phyloP scores from a whole-genome alignment of 2,329 filamentous ascomycete species.

The Orbilia quercus region DNA sequence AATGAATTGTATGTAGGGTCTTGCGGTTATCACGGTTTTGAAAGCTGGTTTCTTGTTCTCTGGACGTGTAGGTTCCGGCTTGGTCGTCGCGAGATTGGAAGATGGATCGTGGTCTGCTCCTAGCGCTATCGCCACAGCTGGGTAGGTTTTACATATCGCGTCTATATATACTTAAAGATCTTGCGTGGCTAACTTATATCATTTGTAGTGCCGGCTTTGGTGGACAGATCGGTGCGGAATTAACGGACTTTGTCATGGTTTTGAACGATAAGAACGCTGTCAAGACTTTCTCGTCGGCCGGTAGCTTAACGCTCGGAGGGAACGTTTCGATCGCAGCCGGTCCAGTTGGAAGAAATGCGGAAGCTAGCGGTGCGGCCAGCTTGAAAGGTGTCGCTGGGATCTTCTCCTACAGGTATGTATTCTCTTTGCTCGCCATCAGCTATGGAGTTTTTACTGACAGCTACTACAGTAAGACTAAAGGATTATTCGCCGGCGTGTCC shows the following conservation, averaged over 20 bases:
- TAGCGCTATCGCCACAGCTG: slow-evolving; percentile 81
- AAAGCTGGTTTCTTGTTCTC: slow-evolving; percentile 88
- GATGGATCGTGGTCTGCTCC: slow-evolving; percentile 85
- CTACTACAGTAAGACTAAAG: slow-evolving; percentile 84
- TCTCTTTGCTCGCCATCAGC: not conserved
- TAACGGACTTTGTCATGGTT: slow-evolving; percentile 97
- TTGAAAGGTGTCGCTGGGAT: slow-evolving; percentile 88
- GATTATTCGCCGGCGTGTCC: slow-evolving; percentile 93
- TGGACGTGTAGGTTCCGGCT: slow-evolving; percentile 81
- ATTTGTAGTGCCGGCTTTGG: slow-evolving; percentile 76
- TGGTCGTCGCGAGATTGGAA: slow-evolving; percentile 81
- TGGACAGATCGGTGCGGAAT: slow-evolving; percentile 85
- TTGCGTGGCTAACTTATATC: slow-evolving; percentile 7
- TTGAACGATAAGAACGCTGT: slow-evolving; percentile 91
- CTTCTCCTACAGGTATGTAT: slow-evolving; percentile 77
- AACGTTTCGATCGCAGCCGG: slow-evolving; percentile 97
- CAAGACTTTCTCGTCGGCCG: slow-evolving; percentile 91
- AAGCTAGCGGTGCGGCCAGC: slow-evolving; percentile 93
- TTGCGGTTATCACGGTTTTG: slow-evolving; percentile 85
- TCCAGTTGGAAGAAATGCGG: slow-evolving; percentile 91
- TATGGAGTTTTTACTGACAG: slow-evolving; percentile 10
- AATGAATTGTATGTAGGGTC: slow-evolving; percentile 68
- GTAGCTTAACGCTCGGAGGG: slow-evolving; percentile 89
- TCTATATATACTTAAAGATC: not conserved
- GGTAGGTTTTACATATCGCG: slow-evolving; percentile 54